Percentiles rank a stretch among this genome's conserved stretches.
Conservation (phyloP, 495 filamentous ascomycete genomes). For the Penicillium bialowiezense region DNA sequence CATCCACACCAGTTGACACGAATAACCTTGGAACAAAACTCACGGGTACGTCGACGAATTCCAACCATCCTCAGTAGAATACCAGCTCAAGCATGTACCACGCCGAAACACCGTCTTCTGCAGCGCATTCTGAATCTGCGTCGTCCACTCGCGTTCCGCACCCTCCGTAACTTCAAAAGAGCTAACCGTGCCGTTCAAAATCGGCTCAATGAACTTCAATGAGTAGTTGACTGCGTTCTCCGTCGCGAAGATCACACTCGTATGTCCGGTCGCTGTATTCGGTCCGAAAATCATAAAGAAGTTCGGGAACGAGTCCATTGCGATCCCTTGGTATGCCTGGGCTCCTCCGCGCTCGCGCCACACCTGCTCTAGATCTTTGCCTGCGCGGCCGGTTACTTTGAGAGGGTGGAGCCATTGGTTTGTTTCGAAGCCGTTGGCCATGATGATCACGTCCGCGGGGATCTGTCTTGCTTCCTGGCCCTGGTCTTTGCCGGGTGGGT, state of each 20-base stretch:
- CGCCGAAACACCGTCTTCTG: conserved; percentile 52
- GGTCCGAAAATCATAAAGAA: conserved; percentile 68
- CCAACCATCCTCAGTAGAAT: conserved; percentile 54
- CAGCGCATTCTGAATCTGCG: conserved; percentile 48
- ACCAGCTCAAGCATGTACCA: conserved; percentile 58
- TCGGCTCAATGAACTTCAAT: conserved; percentile 40
- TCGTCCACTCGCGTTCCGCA: conserved; percentile 53
- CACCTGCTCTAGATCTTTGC: conserved; percentile 47
- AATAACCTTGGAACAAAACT: conserved; percentile 11
- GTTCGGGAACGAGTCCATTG: conserved; percentile 65
- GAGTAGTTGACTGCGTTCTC: conserved; percentile 58
- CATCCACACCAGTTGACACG: not conserved
- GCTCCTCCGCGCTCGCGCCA: conserved; percentile 59
- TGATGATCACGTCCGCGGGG: conserved; percentile 56
- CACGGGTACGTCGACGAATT: conserved; percentile 60
- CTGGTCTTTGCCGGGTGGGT: conserved; percentile 36
- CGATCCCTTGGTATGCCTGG: conserved; percentile 62
- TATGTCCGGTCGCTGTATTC: conserved; percentile 64
- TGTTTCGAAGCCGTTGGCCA: conserved; percentile 57
- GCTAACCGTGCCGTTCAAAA: conserved; percentile 37
- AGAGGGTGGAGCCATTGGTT: conserved; percentile 38
- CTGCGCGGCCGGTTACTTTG: conserved; percentile 42
- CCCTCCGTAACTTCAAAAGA: conserved; percentile 48
- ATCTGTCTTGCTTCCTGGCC: conserved; percentile 38
- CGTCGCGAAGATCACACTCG: conserved; percentile 55